Evolutionary conservation across 2,329 filamentous ascomycete genomes (phyloP).

Genomic region (Ceratocystis cacaofunesta): DNA sequence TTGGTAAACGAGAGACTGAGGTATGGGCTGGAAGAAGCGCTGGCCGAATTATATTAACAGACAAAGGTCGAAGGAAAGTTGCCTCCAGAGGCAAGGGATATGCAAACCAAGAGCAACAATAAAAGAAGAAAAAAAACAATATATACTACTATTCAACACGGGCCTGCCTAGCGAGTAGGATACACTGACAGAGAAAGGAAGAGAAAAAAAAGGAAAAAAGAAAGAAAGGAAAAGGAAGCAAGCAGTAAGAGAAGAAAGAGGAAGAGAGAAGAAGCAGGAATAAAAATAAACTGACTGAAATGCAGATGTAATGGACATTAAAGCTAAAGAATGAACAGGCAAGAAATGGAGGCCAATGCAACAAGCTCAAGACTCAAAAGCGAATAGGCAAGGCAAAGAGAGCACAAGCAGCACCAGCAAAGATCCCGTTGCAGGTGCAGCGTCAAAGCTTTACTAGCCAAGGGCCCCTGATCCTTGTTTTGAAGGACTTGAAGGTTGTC

Average conservation of each 20-base stretch:
- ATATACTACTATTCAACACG: slow-evolving; percentile 10
- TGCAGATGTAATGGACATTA: slow-evolving; percentile 4
- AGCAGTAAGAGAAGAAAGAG: slow-evolving; percentile 6
- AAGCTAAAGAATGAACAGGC: background rate
- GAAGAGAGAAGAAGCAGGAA: background rate
- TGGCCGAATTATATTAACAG: slow-evolving; percentile 4
- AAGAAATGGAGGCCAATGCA: slow-evolving; percentile 4
- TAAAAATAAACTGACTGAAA: background rate
- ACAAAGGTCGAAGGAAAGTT: slow-evolving; percentile 4
- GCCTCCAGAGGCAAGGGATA: slow-evolving; percentile 12
- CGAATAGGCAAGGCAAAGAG: background rate
- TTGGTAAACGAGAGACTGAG: background rate
- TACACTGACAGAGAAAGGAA: slow-evolving; percentile 2
- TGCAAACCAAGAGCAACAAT: slow-evolving; percentile 13
- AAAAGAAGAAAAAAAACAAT: slow-evolving; percentile 17
- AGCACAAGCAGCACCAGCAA: background rate
- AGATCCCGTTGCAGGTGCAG: background rate
- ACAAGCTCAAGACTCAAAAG: background rate
- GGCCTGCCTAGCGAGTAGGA: slow-evolving; percentile 8
- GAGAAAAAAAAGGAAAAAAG: slow-evolving; percentile 16
- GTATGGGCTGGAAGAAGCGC: background rate
- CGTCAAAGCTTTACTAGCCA: slow-evolving; percentile 2
- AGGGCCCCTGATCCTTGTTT: background rate
- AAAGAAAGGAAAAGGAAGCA: slow-evolving; percentile 10
- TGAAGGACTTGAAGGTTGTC: slow-evolving; percentile 6